Conservation (phyloP, 768 basidiomycete genomes). For the Mycena venus region DNA sequence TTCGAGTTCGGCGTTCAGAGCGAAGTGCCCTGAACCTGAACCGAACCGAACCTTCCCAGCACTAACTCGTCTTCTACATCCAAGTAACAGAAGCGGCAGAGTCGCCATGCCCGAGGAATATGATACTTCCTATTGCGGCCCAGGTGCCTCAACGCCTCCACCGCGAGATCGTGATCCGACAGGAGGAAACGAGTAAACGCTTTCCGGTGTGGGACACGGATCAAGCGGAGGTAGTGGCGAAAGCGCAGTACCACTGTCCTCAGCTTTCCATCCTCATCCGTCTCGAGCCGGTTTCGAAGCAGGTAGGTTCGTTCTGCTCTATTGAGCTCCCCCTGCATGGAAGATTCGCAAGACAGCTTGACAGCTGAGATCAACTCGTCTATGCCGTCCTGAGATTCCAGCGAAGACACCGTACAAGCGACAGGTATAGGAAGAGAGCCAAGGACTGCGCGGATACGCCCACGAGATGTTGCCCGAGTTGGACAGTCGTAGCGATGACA, state of each 20-base stretch:
- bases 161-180: neutral
- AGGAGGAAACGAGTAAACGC: neutral
- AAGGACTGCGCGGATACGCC: neutral
- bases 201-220: neutral
- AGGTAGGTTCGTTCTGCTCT: too few relatives aligned
- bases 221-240: neutral
- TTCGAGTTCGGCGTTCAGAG: too few relatives aligned
- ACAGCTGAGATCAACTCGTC: neutral
- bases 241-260: neutral
- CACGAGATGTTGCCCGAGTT: too few relatives aligned
- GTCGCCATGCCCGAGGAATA: too few relatives aligned
- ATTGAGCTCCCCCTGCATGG: too few relatives aligned
- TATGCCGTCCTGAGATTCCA: neutral
- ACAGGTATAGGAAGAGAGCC: neutral
- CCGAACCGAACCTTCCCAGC: too few relatives aligned
- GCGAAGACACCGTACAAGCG: neutral
- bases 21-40: too few relatives aligned
- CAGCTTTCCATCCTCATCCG: neutral
- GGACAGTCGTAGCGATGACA: neutral
- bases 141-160: neutral
- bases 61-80: too few relatives aligned
- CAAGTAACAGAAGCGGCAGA: too few relatives aligned
- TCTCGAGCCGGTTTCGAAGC: neutral
- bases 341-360: neutral
- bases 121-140: too few relatives aligned